A percentile compares a stretch with the other conserved stretches of the same genome.
Evolutionary conservation across 2,329 filamentous ascomycete species (phyloP).

Genomic region (Beauveria brongniartii): DNA sequence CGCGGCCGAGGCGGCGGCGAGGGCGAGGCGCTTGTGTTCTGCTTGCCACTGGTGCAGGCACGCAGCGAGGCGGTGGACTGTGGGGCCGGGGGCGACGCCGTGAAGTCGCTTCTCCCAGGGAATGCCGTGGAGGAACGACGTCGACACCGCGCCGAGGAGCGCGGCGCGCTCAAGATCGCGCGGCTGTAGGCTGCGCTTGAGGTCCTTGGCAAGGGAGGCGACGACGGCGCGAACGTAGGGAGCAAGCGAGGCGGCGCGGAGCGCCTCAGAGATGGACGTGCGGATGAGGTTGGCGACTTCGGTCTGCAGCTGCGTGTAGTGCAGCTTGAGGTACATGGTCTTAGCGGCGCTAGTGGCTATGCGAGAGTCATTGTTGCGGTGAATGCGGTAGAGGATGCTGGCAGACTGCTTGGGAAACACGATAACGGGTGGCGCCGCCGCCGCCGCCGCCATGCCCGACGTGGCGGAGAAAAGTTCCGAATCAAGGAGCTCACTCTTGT

Average conservation of each 20-base stretch:
- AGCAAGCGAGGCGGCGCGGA: constrained; percentile 33
- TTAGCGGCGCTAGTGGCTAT: constrained; percentile 29
- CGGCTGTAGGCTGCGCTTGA: constrained; percentile 35
- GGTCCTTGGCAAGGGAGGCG: constrained; percentile 34
- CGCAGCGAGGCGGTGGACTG: constrained; percentile 18
- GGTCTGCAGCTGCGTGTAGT: constrained; percentile 70
- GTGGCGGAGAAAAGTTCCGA: constrained; percentile 62
- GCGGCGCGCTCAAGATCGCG: constrained; percentile 49
- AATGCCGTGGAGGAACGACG: constrained; percentile 35
- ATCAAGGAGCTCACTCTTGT: constrained; percentile 60
- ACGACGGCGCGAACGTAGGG: constrained; percentile 40
- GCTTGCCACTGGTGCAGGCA: constrained; percentile 27
- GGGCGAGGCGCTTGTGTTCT: constrained; percentile 19
- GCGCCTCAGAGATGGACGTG: constrained; percentile 31
- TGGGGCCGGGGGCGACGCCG: constrained; percentile 38
- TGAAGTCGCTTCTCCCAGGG: constrained; percentile 42
- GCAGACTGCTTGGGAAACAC: constrained; percentile 78
- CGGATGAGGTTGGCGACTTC: constrained; percentile 52
- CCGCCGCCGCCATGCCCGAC: constrained; percentile 37
- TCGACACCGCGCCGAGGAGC: constrained; percentile 44
- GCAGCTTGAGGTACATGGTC: constrained; percentile 59
- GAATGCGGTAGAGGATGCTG: constrained; percentile 72
- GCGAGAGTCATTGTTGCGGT: constrained; percentile 35
- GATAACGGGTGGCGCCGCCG: constrained; percentile 34
- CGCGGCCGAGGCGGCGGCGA: constrained; percentile 23